Evolutionary conservation across 495 filamentous ascomycete genomes (phyloP).

Genomic region (Trichoderma parareesei): DNA sequence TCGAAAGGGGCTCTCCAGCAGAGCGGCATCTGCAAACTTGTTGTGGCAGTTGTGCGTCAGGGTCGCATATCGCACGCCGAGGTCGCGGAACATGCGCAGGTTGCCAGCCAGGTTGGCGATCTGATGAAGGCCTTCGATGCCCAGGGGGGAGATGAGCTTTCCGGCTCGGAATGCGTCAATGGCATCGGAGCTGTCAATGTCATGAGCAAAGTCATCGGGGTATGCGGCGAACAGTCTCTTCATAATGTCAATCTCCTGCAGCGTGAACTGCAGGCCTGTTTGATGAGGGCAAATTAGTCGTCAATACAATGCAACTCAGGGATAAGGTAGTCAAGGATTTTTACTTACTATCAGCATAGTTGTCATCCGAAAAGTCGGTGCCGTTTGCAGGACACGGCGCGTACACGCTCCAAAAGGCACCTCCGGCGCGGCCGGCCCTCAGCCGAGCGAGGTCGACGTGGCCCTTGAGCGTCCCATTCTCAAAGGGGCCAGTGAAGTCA

Average conservation of each 20-base stretch:
- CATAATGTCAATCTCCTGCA: constrained; percentile 79
- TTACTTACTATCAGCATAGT: constrained; percentile 47
- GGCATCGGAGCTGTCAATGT: constrained; percentile 50
- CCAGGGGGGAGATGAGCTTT: constrained; percentile 57
- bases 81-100: constrained; percentile 61
- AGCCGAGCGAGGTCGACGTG: constrained; percentile 76
- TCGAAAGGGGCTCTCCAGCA: constrained; percentile 39
- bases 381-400: constrained; percentile 66
- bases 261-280: constrained; percentile 55
- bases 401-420: constrained; percentile 90
- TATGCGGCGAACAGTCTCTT: constrained; percentile 59
- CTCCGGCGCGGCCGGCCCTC: constrained; percentile 51
- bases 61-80: constrained; percentile 88
- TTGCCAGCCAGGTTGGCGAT: constrained; percentile 80
- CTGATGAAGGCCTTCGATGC: constrained; percentile 89
- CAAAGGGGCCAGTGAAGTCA: constrained; percentile 64
- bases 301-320: background rate
- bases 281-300: background rate
- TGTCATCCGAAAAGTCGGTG: constrained; percentile 62
- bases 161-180: constrained; percentile 49
- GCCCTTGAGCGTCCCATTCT: constrained; percentile 51
- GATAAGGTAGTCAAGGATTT: constrained; percentile 1
- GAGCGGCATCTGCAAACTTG: constrained; percentile 75
- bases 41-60: constrained; percentile 95
- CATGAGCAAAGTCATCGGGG: constrained; percentile 51